Conservation (phyloP, 2,329 filamentous ascomycete genomes). For the Mycocentrospora acerina region DNA sequence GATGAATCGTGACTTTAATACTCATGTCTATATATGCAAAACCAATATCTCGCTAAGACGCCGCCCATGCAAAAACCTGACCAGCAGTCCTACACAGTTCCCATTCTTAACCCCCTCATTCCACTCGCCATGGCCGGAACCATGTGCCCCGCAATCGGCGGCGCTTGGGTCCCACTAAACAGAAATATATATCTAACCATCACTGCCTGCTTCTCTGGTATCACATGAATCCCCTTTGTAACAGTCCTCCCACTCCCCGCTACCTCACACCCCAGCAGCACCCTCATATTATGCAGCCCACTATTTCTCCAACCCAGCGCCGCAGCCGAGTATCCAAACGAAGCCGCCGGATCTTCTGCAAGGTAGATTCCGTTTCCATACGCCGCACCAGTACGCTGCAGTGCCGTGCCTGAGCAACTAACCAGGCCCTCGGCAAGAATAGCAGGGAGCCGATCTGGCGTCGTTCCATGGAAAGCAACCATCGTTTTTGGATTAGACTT, state of each 20-base stretch:
- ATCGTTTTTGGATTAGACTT: slow-evolving; percentile 12
- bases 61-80: too few species aligned
- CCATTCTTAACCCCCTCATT: slow-evolving; percentile 20
- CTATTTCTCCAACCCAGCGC: slow-evolving; percentile 28
- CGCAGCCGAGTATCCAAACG: slow-evolving; percentile 23
- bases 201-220: slow-evolving; percentile 27
- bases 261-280: slow-evolving; percentile 36
- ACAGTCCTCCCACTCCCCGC: slow-evolving; percentile 19
- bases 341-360: slow-evolving; percentile 30
- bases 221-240: slow-evolving; percentile 24
- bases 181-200: slow-evolving; percentile 41
- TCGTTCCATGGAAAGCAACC: slow-evolving; percentile 38
- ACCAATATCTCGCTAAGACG: not conserved
- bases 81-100: slow-evolving; percentile 7
- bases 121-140: slow-evolving; percentile 24
- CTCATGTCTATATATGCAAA: not conserved
- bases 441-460: slow-evolving; percentile 32
- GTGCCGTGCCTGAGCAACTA: slow-evolving; percentile 25
- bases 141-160: slow-evolving; percentile 23
- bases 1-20: too few species aligned
- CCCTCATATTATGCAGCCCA: slow-evolving; percentile 25
- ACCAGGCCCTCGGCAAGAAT: slow-evolving; percentile 34
- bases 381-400: slow-evolving; percentile 35
- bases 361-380: slow-evolving; percentile 38
- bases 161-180: slow-evolving; percentile 11